Evolutionary conservation across 768 basidiomycete genomes (phyloP).

Genomic region (Agrocybe pediades): DNA sequence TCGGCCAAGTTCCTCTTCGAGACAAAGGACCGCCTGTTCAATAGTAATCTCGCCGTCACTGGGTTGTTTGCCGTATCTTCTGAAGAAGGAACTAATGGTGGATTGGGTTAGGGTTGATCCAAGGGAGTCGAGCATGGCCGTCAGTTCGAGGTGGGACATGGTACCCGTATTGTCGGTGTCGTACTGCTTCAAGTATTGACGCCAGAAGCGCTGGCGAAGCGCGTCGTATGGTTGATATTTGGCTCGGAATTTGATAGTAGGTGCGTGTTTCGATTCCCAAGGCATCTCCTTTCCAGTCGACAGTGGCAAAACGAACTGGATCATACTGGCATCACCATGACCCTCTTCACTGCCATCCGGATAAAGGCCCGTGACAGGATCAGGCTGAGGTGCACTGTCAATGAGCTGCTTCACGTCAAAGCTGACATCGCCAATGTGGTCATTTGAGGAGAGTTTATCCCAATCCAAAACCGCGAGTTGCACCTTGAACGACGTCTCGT

Average conservation of each 20-base stretch:
- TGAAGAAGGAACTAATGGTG: conserved; percentile 86
- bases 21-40: conserved; percentile 78
- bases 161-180: conserved; percentile 80
- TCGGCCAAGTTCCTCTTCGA: conserved; percentile 82
- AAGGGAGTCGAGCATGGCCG: conserved; percentile 95
- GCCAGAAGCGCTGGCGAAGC: conserved; percentile 89
- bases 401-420: conserved; percentile 76
- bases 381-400: conserved; percentile 65
- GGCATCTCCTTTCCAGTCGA: conserved; percentile 58
- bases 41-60: conserved; percentile 72
- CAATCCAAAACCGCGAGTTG: conserved; percentile 90
- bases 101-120: conserved; percentile 85
- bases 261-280: conserved; percentile 76
- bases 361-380: conserved; percentile 57
- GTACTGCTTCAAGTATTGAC: conserved; percentile 85
- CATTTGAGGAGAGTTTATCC: conserved; percentile 92
- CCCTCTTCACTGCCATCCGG: conserved; percentile 45
- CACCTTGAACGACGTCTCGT: conserved; percentile 78
- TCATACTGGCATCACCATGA: conserved; percentile 65
- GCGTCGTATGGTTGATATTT: conserved; percentile 96
- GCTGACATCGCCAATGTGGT: conserved; percentile 79
- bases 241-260: conserved; percentile 72
- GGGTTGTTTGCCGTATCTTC: conserved; percentile 62
- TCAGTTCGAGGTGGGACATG: conserved; percentile 84
- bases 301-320: conserved; percentile 69